phyloP scores from a whole-genome alignment of 2,329 filamentous ascomycete genomes.

The Eutypella sp. region DNA sequence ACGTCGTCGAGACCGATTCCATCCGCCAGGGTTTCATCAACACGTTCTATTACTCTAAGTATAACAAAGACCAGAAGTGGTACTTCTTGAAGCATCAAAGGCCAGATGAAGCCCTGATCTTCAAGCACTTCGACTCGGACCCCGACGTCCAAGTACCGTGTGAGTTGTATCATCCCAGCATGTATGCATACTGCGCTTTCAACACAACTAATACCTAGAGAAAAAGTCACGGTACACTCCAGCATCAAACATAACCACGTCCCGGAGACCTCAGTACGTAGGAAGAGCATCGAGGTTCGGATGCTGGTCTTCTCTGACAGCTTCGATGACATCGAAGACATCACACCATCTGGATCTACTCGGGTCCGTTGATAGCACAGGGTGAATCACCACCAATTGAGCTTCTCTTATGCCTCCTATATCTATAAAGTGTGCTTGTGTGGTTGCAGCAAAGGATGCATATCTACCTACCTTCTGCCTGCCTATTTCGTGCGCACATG shows the following conservation, averaged over 20 bases:
- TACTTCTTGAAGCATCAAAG: slow-evolving; percentile 6
- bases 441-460: background rate
- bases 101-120: slow-evolving; percentile 7
- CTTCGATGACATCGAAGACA: slow-evolving; percentile 13
- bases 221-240: slow-evolving; percentile 4
- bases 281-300: slow-evolving; percentile 8
- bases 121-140: slow-evolving; percentile 8
- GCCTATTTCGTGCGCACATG: background rate
- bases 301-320: slow-evolving; percentile 3
- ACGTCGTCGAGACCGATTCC: slow-evolving; percentile 7
- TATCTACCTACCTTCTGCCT: background rate
- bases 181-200: background rate
- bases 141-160: slow-evolving; percentile 6
- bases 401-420: too few species aligned
- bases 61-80: slow-evolving; percentile 4
- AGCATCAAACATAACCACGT: slow-evolving; percentile 3
- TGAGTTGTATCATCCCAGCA: too few species aligned
- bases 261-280: slow-evolving; percentile 1
- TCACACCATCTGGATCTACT: too few species aligned
- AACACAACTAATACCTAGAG: background rate
- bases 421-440: too few species aligned
- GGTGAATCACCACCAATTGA: too few species aligned
- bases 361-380: too few species aligned
- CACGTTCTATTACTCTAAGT: slow-evolving; percentile 6
- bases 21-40: slow-evolving; percentile 3